Evolutionary conservation across 1,284 basidiomycete species (phyloP).

Genomic region (Fomitopsis schrenkii): DNA sequence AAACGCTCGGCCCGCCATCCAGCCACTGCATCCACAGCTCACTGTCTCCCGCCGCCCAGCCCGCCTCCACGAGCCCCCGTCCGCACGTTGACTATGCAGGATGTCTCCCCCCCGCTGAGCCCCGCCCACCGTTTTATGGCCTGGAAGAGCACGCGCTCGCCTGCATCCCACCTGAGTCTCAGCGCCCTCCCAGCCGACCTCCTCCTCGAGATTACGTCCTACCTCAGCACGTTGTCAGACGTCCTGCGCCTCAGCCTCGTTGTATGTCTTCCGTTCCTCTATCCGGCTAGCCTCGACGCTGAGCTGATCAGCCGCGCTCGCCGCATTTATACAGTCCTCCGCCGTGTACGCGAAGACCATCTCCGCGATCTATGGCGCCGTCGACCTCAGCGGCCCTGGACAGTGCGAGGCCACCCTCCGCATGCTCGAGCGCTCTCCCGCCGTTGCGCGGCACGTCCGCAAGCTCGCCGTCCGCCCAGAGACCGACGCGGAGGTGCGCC

Average conservation of each 20-base stretch:
- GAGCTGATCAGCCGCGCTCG: neutral
- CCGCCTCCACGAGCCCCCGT: too few species aligned
- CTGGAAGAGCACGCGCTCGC: neutral
- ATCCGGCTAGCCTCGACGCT: neutral
- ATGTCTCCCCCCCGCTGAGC: neutral
- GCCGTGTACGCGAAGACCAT: slow-evolving; percentile 46
- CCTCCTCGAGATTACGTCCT: slow-evolving; percentile 56
- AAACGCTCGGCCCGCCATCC: neutral
- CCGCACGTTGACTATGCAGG: neutral
- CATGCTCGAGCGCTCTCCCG: slow-evolving; percentile 52
- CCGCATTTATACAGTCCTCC: slow-evolving; percentile 28
- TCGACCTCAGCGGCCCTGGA: slow-evolving; percentile 45
- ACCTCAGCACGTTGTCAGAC: slow-evolving; percentile 48
- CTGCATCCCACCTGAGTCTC: slow-evolving; percentile 2
- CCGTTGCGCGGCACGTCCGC: slow-evolving; percentile 61
- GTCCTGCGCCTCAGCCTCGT: slow-evolving; percentile 53
- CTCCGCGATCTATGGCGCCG: slow-evolving; percentile 54
- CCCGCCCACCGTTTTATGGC: neutral
- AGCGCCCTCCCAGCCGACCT: slow-evolving; percentile 50
- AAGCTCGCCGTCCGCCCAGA: slow-evolving; percentile 48
- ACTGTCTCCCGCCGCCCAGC: too few species aligned
- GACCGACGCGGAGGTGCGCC: slow-evolving; percentile 5
- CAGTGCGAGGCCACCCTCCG: slow-evolving; percentile 59
- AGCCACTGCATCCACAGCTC: neutral
- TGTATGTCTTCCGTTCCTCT: slow-evolving; percentile 32